Evolutionary conservation across 1,139 yeast genomes (phyloP), one percentile per base, ranked within the genome.

Genomic region (Yamadazyma conglobata): DNA sequence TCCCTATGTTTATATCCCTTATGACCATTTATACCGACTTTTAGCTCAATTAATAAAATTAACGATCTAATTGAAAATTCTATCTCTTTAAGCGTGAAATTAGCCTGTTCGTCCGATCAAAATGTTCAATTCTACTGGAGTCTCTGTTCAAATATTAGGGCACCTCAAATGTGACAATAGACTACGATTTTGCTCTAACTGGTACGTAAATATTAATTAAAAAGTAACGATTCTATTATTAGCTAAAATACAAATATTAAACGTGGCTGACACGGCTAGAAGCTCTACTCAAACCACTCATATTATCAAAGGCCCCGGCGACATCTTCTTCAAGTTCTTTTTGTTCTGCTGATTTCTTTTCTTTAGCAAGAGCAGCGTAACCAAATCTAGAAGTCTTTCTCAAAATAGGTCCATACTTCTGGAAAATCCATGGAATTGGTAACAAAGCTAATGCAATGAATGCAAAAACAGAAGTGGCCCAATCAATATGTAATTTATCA

Each of bases 341-440:
- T 25, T 31, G 19, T 17, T 27, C 23, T 15, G 20, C 21, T 5
- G 28, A 13, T 17, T 23, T 20, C 9, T 28, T 25, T 27, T 18
- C 26, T 19, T 25, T 24, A 9, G 25, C 23, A 10, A 19, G 19
- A 9, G 48, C 52, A 17, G 31, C 35, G 52, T 73, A 79, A 24
- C 87, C 83, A 43, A 64, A 79, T 42, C 62, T 69, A 6, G 83
- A 77, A 30, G 45, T 66, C 22, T 55, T 52, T 62, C 93, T 70
- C 28, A 83, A 57, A 17, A 41, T 35, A 25, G 70, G 64, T 7
- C 94, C 91, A 59, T 68, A 72, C 18, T 57, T 58, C 42, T 61
- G 70, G 49, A 86, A 79, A 49, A 50, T 57, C 46, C 49, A 72
- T 11, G 65, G 68, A 19, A 59, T 58, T 20, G 64, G 70, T 22